These are phyloP conservation scores for Zymoseptoria tritici DNA, from an alignment of 2,329 filamentous ascomycete genomes.

Conservation along the genomic window DNA sequence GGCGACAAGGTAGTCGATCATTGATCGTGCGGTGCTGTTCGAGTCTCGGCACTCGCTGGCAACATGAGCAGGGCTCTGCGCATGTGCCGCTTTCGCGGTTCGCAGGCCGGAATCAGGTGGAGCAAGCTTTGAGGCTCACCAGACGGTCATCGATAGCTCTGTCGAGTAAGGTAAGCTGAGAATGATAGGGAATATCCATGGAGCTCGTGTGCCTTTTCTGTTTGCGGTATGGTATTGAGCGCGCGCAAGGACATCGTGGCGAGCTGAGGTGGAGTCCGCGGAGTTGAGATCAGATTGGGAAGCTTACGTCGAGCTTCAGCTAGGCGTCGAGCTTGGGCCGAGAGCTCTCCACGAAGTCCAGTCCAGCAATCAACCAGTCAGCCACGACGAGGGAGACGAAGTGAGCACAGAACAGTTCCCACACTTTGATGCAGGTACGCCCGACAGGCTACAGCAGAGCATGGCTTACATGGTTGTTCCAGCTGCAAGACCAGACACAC, in stretches of 20 bases:
- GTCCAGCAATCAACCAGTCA: too few species aligned
- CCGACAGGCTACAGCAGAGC: neutral
- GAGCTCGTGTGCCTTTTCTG: neutral
- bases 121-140: neutral
- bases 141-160: neutral
- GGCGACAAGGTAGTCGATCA: neutral
- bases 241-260: too few species aligned
- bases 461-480: neutral
- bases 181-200: neutral
- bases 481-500: neutral
- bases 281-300: neutral
- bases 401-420: too few species aligned
- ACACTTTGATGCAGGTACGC: neutral
- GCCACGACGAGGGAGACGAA: too few species aligned
- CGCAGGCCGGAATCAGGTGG: neutral
- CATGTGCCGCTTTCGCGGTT: neutral
- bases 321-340: neutral
- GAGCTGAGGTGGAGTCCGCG: neutral
- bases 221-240: neutral
- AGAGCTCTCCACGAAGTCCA: neutral
- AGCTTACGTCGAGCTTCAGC: too few species aligned
- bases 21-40: neutral
- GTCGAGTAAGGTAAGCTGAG: neutral
- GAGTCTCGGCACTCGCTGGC: neutral
- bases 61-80: neutral